Conservation (phyloP, 2,329 filamentous ascomycete genomes). For the Colletotrichum musae region DNA sequence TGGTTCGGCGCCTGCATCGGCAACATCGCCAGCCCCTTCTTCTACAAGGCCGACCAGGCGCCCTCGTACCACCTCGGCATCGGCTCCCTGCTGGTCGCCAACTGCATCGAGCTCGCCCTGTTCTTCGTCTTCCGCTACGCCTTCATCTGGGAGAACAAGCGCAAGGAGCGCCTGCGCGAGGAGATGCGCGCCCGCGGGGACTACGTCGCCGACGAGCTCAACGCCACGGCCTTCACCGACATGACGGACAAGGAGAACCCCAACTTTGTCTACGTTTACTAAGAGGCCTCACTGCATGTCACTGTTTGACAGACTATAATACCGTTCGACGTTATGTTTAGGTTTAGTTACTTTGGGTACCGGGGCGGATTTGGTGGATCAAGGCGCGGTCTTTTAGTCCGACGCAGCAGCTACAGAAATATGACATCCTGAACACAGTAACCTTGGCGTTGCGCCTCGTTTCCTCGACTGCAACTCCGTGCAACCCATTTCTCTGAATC, state of each 20-base stretch:
- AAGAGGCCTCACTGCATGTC: not conserved
- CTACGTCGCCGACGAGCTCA: constrained; percentile 48
- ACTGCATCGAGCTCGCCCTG: constrained; percentile 55
- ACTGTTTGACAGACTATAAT: no score
- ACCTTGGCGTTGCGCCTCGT: no score
- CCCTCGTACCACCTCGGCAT: constrained; percentile 58
- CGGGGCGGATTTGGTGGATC: no score
- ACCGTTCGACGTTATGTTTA: no score
- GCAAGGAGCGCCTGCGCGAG: constrained; percentile 53
- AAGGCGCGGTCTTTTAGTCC: no score
- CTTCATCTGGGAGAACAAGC: constrained; percentile 57
- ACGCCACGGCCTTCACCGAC: constrained; percentile 57
- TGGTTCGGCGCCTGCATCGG: constrained; percentile 73
- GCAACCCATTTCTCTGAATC: no score
- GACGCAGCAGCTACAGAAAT: no score
- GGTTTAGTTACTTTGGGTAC: no score
- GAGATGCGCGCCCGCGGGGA: constrained; percentile 47
- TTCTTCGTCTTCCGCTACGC: constrained; percentile 56
- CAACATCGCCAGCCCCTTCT: constrained; percentile 75
- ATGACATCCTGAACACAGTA: no score
- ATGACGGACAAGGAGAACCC: constrained; percentile 61
- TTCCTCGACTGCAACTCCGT: no score
- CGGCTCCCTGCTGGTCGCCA: constrained; percentile 57
- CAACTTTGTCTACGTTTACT: constrained; percentile 59
- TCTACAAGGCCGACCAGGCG: constrained; percentile 70